Conservation (phyloP, 148 eudicot species). For the Linanthus parryae region DNA sequence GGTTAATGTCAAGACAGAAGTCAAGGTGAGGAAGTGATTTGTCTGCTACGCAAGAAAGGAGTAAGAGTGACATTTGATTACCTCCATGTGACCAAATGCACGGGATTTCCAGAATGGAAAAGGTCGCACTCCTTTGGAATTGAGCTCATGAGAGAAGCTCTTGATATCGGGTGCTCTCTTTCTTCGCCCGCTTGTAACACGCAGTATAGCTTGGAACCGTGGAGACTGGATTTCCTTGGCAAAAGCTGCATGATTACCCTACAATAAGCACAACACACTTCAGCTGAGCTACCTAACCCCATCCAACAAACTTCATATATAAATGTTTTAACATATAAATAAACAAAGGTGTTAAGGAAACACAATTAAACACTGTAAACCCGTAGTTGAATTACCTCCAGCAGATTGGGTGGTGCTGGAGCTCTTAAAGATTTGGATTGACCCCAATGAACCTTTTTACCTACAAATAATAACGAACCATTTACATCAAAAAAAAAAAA, state of each 20-base stretch:
- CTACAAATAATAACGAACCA: conserved; percentile 26
- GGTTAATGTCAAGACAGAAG: background rate
- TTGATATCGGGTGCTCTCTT: conserved; percentile 76
- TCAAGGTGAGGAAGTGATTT: background rate
- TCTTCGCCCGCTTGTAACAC: conserved; percentile 79
- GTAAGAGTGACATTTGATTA: conserved; percentile 15
- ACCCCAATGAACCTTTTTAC: conserved; percentile 58
- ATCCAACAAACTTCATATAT: conserved; percentile 14
- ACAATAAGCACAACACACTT: conserved; percentile 21
- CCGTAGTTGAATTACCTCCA: conserved; percentile 47
- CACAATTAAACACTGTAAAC: background rate
- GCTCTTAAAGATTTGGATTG: conserved; percentile 59
- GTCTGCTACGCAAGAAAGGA: background rate
- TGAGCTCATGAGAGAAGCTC: conserved; percentile 98
- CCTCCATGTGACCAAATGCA: conserved; percentile 81
- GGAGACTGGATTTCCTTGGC: conserved; percentile 96
- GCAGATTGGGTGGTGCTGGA: conserved; percentile 29
- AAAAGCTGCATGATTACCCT: conserved; percentile 71
- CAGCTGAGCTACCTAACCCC: conserved; percentile 25
- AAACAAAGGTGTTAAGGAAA: background rate
- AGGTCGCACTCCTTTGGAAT: conserved; percentile 95
- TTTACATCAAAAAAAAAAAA: background rate
- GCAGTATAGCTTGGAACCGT: conserved; percentile 81
- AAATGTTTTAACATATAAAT: background rate
- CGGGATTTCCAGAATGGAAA: conserved; percentile 88